Evolutionary conservation across 2,329 filamentous ascomycete species (phyloP), one percentile per base, ranked within the genome.

Genomic region (Allantophomopsis lycopodina): DNA sequence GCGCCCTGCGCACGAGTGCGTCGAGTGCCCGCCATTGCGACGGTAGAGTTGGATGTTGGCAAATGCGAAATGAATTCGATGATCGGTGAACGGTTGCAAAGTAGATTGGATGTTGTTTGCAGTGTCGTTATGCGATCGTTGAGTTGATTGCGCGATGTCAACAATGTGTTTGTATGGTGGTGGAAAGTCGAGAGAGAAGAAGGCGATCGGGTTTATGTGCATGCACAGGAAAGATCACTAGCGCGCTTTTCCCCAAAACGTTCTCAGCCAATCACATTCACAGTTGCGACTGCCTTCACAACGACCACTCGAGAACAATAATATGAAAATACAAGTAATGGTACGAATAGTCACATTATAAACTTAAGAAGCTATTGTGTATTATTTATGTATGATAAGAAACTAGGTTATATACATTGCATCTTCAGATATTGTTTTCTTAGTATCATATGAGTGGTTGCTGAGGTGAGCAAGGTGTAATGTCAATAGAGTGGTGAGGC

Each of bases 1-100:
- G 31, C 32, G 10, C 39, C 39, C 30, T 17, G 38, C 16, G 39
- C 39, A 37, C 39, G 23, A 8, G 39, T 41, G 28, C 39, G 39
- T 30, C 39, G 21, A 36, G 35, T 7, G 23, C 23, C 23, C 23
- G 23, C 23, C 35, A 23, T 23, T 23, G 13, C 18, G 35, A 18
- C 18, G 35, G 18, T 34, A 13, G 12, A 34, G 16, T 34, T 5
- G 12, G 8, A 5, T 34, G 32, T 17, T 34, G n/a, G 7, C 14
- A 3, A 14, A 15, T 17, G 16, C 32, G 32, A 34, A 34, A 34
- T 15, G 32, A 34, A 17, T 15, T 34, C 16, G 13, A 36, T 21
- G 14, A 15, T n/a, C 16, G 32, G 13, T 34, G 12, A 8, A n/a
- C 10, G 15, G 7, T 34, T 34, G 32, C 32, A 34, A 34, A 15